Evolutionary conservation across 345 rosid species (phyloP).

Genomic region (Cochlearia excelsa): DNA sequence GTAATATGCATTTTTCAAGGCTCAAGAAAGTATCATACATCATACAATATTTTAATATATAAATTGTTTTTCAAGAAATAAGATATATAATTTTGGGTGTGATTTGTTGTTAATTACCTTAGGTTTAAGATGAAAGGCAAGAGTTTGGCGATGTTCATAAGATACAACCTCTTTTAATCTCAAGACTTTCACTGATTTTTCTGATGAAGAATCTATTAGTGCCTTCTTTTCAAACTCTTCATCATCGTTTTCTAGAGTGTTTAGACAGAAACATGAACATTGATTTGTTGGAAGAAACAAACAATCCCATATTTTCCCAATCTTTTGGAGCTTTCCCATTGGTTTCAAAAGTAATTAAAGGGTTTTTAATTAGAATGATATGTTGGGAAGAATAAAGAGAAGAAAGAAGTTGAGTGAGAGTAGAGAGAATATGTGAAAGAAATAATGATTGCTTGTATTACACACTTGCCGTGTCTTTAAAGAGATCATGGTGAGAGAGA

Average conservation of each 20-base stretch:
- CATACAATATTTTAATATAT: neutral
- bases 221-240: constrained; percentile 50
- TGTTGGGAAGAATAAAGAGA: neutral
- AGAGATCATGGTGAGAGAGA: neutral
- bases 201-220: constrained; percentile 38
- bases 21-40: constrained; percentile 22
- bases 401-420: neutral
- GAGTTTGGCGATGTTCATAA: constrained; percentile 49
- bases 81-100: neutral
- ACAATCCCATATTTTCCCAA: constrained; percentile 51
- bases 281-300: constrained; percentile 47
- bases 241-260: constrained; percentile 37
- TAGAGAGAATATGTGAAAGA: constrained; percentile 15
- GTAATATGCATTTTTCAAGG: constrained; percentile 27
- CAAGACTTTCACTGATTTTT: constrained; percentile 39
- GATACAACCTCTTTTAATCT: constrained; percentile 67
- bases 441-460: constrained; percentile 30
- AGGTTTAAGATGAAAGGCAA: constrained; percentile 85
- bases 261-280: constrained; percentile 62
- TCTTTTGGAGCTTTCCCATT: constrained; percentile 56
- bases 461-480: constrained; percentile 31
- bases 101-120: constrained; percentile 44
- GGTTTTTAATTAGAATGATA: neutral
- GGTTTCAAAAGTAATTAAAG: neutral
- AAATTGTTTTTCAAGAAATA: no score